Evolutionary conservation across 805 yeast species (phyloP), one percentile per base, ranked within the genome.

Genomic region (Tanozyma kutaoensis): DNA sequence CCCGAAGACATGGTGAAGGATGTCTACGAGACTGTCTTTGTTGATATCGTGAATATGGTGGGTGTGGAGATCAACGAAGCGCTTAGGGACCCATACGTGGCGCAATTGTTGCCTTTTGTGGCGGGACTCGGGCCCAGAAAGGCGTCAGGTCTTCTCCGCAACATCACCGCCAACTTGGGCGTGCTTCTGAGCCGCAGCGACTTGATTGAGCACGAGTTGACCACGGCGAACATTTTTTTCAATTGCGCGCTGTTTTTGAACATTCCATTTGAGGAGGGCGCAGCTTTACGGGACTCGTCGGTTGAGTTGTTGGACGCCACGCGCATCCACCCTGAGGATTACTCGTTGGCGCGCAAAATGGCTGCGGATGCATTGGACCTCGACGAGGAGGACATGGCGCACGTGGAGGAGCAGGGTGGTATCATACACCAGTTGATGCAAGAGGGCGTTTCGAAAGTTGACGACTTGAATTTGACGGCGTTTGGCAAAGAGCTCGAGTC

Each of bases 311-410:
- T 91, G 39, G 99, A 91, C 50, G 86, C 91, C 27, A 91, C 98
- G 0, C 71, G 98, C 56, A 85, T 91, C 25, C 99, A 91, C 43
- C 97, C 97, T 6, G 97, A 91, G 52, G 99, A 91, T 55, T 91
- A 91, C 49, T 94, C 82, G 37, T 64, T 91, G 39, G 97, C 96
- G 3, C 72, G 91, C 27, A 91, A 91, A 50, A 91, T 91, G 86
- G 97, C 96, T 6, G 91, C 95, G 2, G 98, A 91, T 59, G 97
- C 98, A 2, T 65, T 91, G 37, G 98, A 88, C 48, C 67, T 86
- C 37, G 95, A 85, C 42, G 98, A 93, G 43, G 97, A 88, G 50
- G 95, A 85, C 37, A 63, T 81, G 43, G 77, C 75, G 2, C 86
- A 77, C 30, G 50, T 76, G 25, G 86, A 82, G 45, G 77, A 74